phyloP scores from a whole-genome alignment of 768 basidiomycete genomes.

The Kwoniella botswanensis region DNA sequence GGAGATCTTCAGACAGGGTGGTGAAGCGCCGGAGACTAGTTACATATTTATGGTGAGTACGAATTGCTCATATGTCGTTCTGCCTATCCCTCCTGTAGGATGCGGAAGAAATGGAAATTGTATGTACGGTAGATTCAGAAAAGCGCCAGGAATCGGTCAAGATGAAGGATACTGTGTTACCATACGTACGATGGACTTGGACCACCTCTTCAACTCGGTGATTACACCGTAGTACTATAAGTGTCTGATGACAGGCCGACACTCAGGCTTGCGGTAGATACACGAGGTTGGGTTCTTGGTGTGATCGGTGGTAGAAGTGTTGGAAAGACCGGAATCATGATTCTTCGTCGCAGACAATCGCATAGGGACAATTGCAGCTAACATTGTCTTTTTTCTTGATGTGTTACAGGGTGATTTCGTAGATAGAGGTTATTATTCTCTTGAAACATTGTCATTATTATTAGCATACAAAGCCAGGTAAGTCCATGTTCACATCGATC shows the following conservation, averaged over 20 bases:
- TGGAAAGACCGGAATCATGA: too few relatives aligned
- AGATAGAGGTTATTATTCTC: constrained; percentile 97
- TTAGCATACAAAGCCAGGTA: constrained; percentile 79
- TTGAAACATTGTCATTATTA: constrained; percentile 95
- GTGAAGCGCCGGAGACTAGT: constrained; percentile 98
- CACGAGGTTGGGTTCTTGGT: background rate
- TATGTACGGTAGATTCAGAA: too few relatives aligned
- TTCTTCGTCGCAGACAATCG: too few relatives aligned
- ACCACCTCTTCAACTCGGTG: background rate
- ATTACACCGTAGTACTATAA: background rate
- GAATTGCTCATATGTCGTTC: background rate
- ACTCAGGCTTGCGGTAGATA: background rate
- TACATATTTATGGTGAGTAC: constrained; percentile 91
- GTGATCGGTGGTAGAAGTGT: too few relatives aligned
- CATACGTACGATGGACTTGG: background rate
- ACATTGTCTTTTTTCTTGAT: background rate
- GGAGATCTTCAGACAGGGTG: constrained; percentile 94
- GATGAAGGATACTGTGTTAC: background rate
- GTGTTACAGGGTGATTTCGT: constrained; percentile 81
- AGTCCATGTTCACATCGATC: constrained; percentile 1
- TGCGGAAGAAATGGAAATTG: too few relatives aligned
- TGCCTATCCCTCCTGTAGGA: too few relatives aligned
- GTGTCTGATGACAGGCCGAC: background rate
- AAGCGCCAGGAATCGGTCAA: background rate
- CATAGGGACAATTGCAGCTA: background rate